Percentiles rank a stretch among this genome's conserved stretches.
phyloP scores from a whole-genome alignment of 2,329 filamentous ascomycete species.

The Hortaea werneckii region DNA sequence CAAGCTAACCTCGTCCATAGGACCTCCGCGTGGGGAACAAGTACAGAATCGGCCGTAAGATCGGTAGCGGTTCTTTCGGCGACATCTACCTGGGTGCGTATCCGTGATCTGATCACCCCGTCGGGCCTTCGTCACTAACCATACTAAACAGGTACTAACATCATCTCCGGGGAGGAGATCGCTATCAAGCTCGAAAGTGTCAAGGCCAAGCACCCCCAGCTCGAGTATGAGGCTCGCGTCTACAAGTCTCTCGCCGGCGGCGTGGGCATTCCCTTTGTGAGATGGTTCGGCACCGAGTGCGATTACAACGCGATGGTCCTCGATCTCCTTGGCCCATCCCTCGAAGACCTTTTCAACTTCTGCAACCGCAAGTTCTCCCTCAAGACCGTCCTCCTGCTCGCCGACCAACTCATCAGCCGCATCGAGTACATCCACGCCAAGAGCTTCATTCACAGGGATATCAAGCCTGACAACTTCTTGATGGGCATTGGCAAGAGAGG shows the following conservation, averaged over 20 bases:
- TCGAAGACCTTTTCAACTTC: conserved; percentile 99
- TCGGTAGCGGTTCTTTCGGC: conserved; percentile 93
- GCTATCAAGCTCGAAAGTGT: conserved; percentile 99
- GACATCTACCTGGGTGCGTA: conserved; percentile 80
- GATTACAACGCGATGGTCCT: conserved; percentile 99
- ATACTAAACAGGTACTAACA: conserved; percentile 68
- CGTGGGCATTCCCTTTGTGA: conserved; percentile 95
- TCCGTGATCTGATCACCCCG: not conserved
- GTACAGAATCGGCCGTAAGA: conserved; percentile 98
- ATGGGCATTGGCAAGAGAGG: conserved; percentile 99
- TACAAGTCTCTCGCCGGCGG: conserved; percentile 84
- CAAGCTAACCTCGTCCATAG: conserved; percentile 42
- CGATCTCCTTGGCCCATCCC: conserved; percentile 84
- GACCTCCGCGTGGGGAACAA: conserved; percentile 99
- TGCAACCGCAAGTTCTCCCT: conserved; percentile 99
- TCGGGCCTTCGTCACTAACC: not conserved
- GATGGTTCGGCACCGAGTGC: conserved; percentile 98
- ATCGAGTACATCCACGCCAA: conserved; percentile 99
- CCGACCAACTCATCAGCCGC: conserved; percentile 95
- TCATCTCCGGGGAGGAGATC: conserved; percentile 98
- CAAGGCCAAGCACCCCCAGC: conserved; percentile 98
- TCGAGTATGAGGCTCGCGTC: conserved; percentile 96
- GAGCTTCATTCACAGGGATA: conserved; percentile 98
- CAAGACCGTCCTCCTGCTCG: conserved; percentile 92
- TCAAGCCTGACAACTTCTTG: conserved; percentile 99